phyloP scores from a whole-genome alignment of 176 grass and related monocot genomes.

The Rhynchospora tenuis region DNA sequence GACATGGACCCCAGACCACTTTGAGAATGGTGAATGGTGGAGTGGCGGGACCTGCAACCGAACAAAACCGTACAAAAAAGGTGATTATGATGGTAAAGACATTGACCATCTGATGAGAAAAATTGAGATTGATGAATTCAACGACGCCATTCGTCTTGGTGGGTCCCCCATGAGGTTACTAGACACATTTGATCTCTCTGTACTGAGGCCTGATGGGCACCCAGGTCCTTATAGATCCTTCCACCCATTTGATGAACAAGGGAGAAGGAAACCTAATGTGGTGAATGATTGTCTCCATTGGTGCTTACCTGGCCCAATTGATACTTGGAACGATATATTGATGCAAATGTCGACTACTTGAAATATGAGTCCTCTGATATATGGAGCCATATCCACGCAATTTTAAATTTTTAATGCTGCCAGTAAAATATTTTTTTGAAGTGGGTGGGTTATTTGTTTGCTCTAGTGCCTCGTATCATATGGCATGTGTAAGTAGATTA shows the following conservation, averaged over 20 bases:
- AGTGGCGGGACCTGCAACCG: constrained; percentile 65
- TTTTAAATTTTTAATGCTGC: background rate
- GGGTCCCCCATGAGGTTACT: constrained; percentile 43
- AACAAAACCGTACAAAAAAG: constrained; percentile 49
- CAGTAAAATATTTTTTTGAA: background rate
- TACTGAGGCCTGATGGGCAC: constrained; percentile 74
- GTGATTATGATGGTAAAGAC: constrained; percentile 29
- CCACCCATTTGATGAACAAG: constrained; percentile 49
- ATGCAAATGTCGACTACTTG: constrained; percentile 45
- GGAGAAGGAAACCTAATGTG: constrained; percentile 11
- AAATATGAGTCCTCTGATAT: background rate
- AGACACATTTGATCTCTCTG: constrained; percentile 59
- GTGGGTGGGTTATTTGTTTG: background rate
- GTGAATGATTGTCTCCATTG: constrained; percentile 93
- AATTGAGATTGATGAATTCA: constrained; percentile 68
- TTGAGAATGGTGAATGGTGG: constrained; percentile 71
- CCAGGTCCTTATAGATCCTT: constrained; percentile 56
- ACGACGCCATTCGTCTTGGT: background rate
- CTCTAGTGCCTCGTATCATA: background rate
- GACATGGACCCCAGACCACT: constrained; percentile 75
- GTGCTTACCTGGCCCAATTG: constrained; percentile 77
- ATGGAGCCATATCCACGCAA: background rate
- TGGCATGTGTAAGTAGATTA: constrained; percentile 9
- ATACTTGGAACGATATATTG: constrained; percentile 76
- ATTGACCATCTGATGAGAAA: constrained; percentile 51